Percentiles rank a stretch among this genome's conserved stretches.
phyloP scores from a whole-genome alignment of 768 basidiomycete species.

The Naematelia aurantialba region DNA sequence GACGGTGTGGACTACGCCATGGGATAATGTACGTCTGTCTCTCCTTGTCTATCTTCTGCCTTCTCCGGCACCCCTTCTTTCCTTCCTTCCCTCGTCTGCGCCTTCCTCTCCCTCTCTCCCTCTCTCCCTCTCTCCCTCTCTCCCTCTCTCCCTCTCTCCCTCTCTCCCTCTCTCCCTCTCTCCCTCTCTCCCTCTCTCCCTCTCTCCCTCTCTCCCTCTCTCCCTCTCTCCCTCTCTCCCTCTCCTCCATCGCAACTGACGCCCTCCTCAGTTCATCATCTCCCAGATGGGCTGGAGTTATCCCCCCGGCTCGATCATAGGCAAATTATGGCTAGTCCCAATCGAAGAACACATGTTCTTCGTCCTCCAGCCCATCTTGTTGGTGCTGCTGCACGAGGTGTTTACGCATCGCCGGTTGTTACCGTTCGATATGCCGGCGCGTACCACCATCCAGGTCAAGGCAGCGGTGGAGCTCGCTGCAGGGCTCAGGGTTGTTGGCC shows the following conservation, averaged over 20 bases:
- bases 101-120: neutral
- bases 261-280: constrained; percentile 42
- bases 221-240: too few relatives aligned
- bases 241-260: too few relatives aligned
- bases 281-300: constrained; percentile 40
- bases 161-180: neutral
- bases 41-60: neutral
- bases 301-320: constrained; percentile 38
- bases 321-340: constrained; percentile 35
- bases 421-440: constrained; percentile 26
- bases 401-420: constrained; percentile 26
- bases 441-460: neutral
- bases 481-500: too few relatives aligned
- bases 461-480: neutral
- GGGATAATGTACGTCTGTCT: constrained; percentile 44
- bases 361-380: constrained; percentile 44
- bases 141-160: neutral
- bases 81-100: neutral
- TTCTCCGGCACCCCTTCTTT: neutral
- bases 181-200: neutral
- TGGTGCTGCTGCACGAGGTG: constrained; percentile 40
- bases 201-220: constrained; percentile 2
- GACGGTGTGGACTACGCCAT: constrained; percentile 48
- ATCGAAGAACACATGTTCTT: constrained; percentile 50
- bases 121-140: neutral